Percentiles rank a stretch among this genome's conserved stretches.
These are phyloP conservation scores for Medicago lupulina DNA, from an alignment of 306 rosid genomes.

Conservation along the genomic window DNA sequence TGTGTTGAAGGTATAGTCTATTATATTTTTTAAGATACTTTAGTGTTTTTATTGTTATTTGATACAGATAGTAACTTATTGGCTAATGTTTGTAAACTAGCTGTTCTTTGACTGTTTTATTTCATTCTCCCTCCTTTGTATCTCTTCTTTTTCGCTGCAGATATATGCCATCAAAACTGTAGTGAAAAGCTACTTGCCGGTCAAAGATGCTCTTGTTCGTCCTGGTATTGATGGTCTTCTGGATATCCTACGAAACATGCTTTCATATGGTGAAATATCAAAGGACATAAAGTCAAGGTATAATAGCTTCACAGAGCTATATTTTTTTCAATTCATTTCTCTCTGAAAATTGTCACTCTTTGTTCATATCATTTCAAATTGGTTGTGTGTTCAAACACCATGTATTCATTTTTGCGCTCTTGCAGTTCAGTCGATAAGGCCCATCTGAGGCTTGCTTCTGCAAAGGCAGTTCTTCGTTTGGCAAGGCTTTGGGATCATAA, in stretches of 20 bases:
- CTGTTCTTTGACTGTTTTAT: conserved; percentile 23
- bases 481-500: conserved; percentile 94
- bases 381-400: conserved; percentile 38
- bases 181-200: conserved; percentile 95
- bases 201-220: conserved; percentile 94
- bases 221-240: conserved; percentile 74
- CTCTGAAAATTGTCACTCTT: conserved; percentile 1
- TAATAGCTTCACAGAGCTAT: conserved; percentile 31
- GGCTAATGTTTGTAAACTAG: conserved; percentile 35
- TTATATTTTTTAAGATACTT: conserved; percentile 13
- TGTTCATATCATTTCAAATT: conserved; percentile 8
- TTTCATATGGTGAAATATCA: conserved; percentile 91
- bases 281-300: conserved; percentile 86
- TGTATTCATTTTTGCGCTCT: conserved; percentile 44
- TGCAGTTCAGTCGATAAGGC: conserved; percentile 94
- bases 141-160: conserved; percentile 51
- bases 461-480: conserved; percentile 89
- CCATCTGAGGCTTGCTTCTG: conserved; percentile 92
- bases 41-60: conserved; percentile 17
- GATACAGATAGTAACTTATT: neutral
- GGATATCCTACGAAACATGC: conserved; percentile 73
- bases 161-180: conserved; percentile 90
- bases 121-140: conserved; percentile 2
- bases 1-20: conserved; percentile 73
- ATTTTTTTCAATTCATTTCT: conserved; percentile 3